These are phyloP conservation scores for Ambrosia hybrid DNA, from an alignment of 140 eudicot species.

Conservation along the genomic window DNA sequence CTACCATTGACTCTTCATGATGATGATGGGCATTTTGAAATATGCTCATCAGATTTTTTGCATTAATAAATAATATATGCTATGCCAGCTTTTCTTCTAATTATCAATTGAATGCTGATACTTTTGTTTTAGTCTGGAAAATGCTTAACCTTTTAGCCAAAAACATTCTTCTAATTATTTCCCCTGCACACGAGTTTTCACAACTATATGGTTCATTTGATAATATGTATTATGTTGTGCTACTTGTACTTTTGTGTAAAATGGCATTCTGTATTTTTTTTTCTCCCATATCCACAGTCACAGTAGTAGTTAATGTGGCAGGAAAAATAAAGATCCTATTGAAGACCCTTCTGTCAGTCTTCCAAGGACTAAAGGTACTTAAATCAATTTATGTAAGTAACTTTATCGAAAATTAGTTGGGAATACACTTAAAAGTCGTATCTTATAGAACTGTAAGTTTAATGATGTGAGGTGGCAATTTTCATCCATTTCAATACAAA, in stretches of 20 bases:
- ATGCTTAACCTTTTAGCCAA: constrained; percentile 8
- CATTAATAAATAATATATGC: too few species aligned
- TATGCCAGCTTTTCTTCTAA: too few species aligned
- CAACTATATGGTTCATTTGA: constrained; percentile 9
- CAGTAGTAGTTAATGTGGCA: constrained; percentile 24
- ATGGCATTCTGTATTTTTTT: background rate
- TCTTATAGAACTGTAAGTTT: background rate
- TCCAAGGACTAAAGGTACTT: constrained; percentile 28
- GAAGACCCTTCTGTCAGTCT: constrained; percentile 33
- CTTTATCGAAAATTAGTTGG: constrained; percentile 11
- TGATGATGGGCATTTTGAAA: too few species aligned
- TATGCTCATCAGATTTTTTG: too few species aligned
- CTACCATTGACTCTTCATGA: too few species aligned
- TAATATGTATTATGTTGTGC: background rate
- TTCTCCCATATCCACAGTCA: constrained; percentile 5
- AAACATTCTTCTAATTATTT: background rate
- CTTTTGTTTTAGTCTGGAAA: constrained; percentile 15
- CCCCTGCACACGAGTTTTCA: background rate
- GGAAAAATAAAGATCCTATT: constrained; percentile 41
- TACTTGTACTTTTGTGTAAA: background rate
- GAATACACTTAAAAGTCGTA: constrained; percentile 13
- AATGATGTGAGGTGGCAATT: background rate
- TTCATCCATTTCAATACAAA: background rate
- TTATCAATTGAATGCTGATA: too few species aligned
- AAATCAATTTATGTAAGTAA: background rate